Percentiles rank a stretch among this genome's conserved stretches.
Conservation (phyloP, 164 flowering plant species). For the Vitis rupestris region DNA sequence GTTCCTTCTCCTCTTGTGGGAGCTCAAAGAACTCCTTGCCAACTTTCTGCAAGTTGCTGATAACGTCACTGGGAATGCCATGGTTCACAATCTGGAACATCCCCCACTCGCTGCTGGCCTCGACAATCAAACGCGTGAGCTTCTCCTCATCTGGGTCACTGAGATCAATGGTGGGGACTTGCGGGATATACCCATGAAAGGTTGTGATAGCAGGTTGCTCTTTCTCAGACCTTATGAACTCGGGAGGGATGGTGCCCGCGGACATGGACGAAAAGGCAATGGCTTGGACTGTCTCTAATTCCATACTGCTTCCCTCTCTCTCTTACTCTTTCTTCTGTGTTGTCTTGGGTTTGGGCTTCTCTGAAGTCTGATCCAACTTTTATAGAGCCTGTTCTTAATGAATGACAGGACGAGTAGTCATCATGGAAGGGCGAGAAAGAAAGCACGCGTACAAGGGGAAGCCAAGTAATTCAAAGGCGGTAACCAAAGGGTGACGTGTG, state of each 20-base stretch:
- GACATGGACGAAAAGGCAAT: conserved; percentile 17
- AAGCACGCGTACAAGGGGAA: no score
- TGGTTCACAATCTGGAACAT: conserved; percentile 73
- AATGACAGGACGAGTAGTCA: no score
- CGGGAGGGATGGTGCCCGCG: conserved; percentile 24
- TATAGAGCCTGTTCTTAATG: no score
- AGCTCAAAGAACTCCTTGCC: conserved; percentile 80
- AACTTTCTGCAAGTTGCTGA: conserved; percentile 42
- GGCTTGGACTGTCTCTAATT: conserved; percentile 25
- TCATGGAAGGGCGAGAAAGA: no score
- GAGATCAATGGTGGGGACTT: conserved; percentile 54
- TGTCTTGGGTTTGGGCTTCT: background rate
- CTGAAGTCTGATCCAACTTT: no score
- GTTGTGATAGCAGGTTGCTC: conserved; percentile 43
- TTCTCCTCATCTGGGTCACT: conserved; percentile 32
- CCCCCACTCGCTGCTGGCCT: conserved; percentile 65
- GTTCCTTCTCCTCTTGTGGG: conserved; percentile 67
- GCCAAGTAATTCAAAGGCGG: no score
- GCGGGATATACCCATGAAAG: conserved; percentile 24
- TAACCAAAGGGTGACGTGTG: no score
- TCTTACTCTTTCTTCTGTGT: conserved; percentile 24
- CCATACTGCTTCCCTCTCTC: conserved; percentile 37
- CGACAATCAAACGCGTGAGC: conserved; percentile 23
- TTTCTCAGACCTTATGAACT: conserved; percentile 28
- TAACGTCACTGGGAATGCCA: conserved; percentile 52